These are phyloP conservation scores for Lotmaria passim DNA, from an alignment of 208 protist species.

Conservation along the genomic window DNA sequence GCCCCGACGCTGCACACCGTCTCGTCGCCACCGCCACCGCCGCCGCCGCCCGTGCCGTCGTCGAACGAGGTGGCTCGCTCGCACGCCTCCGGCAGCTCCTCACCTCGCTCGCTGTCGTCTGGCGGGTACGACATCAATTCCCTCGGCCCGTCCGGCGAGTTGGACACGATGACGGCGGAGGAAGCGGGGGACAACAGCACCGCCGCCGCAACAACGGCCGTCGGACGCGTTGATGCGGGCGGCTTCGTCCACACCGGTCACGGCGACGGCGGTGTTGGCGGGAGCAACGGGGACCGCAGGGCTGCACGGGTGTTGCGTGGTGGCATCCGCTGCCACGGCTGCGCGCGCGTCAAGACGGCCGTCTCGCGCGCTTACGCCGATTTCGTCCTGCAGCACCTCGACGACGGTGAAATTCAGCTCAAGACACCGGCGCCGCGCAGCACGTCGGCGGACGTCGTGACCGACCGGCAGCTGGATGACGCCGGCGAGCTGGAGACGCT, in stretches of 20 bases:
- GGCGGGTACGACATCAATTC: constrained; percentile 4
- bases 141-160: neutral
- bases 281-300: neutral
- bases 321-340: constrained; percentile 55
- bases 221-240: neutral
- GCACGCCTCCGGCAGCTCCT: neutral
- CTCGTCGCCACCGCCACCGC: neutral
- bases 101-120: constrained; percentile 7
- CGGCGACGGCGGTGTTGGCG: neutral
- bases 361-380: constrained; percentile 39
- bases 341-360: constrained; percentile 30
- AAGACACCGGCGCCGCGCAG: constrained; percentile 9
- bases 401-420: constrained; percentile 18
- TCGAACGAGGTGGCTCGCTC: neutral
- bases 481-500: constrained; percentile 48
- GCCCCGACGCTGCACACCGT: constrained; percentile 4
- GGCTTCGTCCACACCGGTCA: neutral
- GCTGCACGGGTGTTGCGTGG: constrained; percentile 30
- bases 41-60: neutral
- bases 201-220: too few relatives aligned
- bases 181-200: neutral
- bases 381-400: constrained; percentile 40
- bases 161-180: neutral
- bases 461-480: constrained; percentile 33
- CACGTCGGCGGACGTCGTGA: constrained; percentile 12